Evolutionary conservation across 441 rosid species (phyloP).

Genomic region (Pelargonium myrrhifolium): DNA sequence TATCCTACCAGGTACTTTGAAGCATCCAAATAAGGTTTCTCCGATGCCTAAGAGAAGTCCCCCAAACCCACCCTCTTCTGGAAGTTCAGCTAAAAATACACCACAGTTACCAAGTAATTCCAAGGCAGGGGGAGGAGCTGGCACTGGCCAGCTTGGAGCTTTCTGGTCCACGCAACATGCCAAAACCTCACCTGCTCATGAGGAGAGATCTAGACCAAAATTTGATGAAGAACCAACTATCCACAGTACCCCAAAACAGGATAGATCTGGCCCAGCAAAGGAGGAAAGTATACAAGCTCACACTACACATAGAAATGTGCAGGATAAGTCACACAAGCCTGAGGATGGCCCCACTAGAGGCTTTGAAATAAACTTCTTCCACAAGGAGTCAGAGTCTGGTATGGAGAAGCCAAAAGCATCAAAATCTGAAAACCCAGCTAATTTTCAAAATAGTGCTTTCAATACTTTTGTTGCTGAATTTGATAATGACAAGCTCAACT

Average conservation of each 20-base stretch:
- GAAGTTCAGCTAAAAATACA: slow-evolving; percentile 22
- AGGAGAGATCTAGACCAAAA: slow-evolving; percentile 45
- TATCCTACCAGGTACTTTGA: slow-evolving; percentile 41
- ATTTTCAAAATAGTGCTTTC: slow-evolving; percentile 51
- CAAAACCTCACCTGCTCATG: slow-evolving; percentile 38
- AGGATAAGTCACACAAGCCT: slow-evolving; percentile 24
- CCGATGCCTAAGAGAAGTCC: slow-evolving; percentile 72
- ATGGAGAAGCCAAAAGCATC: slow-evolving; percentile 39
- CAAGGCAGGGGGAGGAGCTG: slow-evolving; percentile 38
- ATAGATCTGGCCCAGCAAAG: slow-evolving; percentile 38
- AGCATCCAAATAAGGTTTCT: slow-evolving; percentile 45
- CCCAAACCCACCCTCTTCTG: slow-evolving; percentile 54
- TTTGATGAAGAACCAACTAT: slow-evolving; percentile 54
- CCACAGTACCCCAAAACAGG: slow-evolving; percentile 34
- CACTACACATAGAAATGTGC: slow-evolving; percentile 30
- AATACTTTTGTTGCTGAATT: slow-evolving; percentile 78
- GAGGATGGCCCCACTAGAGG: slow-evolving; percentile 42
- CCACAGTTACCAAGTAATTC: slow-evolving; percentile 23
- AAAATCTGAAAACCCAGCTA: slow-evolving; percentile 27
- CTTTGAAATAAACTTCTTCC: slow-evolving; percentile 41
- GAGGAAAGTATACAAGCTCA: slow-evolving; percentile 36
- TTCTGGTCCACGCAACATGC: slow-evolving; percentile 92
- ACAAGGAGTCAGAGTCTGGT: slow-evolving; percentile 32
- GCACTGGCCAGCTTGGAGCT: slow-evolving; percentile 60
- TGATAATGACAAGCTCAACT: slow-evolving; percentile 53